Evolutionary conservation across 1,284 basidiomycete genomes (phyloP).

Genomic region (Ustilago bromivora): DNA sequence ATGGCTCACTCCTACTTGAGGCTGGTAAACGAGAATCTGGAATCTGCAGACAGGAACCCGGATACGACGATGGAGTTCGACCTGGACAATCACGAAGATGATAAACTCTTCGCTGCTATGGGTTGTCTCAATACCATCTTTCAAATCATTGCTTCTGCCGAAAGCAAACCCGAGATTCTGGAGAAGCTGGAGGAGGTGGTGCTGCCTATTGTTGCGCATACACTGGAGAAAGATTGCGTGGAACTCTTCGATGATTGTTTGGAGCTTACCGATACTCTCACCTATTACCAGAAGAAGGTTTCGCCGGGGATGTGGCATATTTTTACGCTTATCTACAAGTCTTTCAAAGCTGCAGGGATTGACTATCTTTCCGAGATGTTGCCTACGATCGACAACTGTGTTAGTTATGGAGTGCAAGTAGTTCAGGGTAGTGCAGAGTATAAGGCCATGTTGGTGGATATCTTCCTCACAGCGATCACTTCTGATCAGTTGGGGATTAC

Average conservation of each 20-base stretch:
- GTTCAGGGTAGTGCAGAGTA: constrained; percentile 82
- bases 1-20: constrained; percentile 75
- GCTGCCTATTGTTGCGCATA: constrained; percentile 81
- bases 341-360: constrained; percentile 85
- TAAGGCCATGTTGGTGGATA: constrained; percentile 83
- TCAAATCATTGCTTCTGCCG: constrained; percentile 76
- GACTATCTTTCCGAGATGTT: constrained; percentile 88
- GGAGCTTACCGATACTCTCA: constrained; percentile 85
- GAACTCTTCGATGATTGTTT: constrained; percentile 88
- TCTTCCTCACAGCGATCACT: constrained; percentile 82
- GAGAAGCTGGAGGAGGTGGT: constrained; percentile 84
- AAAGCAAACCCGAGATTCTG: constrained; percentile 81
- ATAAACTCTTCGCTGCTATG: constrained; percentile 77
- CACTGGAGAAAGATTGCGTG: constrained; percentile 73
- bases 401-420: constrained; percentile 83
- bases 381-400: constrained; percentile 87
- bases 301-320: constrained; percentile 87
- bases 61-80: constrained; percentile 71
- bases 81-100: constrained; percentile 78
- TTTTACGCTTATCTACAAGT: constrained; percentile 82
- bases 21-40: constrained; percentile 64
- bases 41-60: constrained; percentile 73
- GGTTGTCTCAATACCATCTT: constrained; percentile 75
- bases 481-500: constrained; percentile 77
- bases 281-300: constrained; percentile 83